These are phyloP conservation scores for Fraxinus angustifolia DNA, from an alignment of 305 asterid species.

Conservation along the genomic window DNA sequence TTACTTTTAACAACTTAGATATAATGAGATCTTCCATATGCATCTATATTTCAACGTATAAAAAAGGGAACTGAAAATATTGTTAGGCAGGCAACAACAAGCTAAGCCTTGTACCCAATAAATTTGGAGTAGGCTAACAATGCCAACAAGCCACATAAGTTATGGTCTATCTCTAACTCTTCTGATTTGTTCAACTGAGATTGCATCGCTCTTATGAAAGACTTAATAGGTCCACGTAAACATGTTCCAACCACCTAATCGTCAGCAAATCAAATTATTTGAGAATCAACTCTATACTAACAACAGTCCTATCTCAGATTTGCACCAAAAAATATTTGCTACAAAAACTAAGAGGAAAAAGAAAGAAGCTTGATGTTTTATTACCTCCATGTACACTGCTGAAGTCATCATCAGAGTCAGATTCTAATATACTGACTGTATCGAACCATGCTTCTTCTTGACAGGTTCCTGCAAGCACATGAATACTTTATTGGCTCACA, in stretches of 20 bases:
- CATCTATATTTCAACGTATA: background rate
- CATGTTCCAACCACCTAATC: background rate
- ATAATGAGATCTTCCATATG: background rate
- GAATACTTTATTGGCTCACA: background rate
- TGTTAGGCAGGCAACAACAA: background rate
- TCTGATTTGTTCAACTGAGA: background rate
- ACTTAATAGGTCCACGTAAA: background rate
- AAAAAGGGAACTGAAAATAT: background rate
- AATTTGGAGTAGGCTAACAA: background rate
- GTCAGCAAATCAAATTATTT: background rate
- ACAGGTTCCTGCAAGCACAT: slow-evolving; percentile 56
- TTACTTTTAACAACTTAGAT: background rate
- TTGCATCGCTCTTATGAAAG: background rate
- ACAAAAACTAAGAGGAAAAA: too few species aligned
- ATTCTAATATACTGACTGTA: slow-evolving; percentile 75
- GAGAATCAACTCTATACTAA: background rate
- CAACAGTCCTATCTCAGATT: background rate
- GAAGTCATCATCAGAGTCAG: slow-evolving; percentile 90
- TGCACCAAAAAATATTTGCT: background rate
- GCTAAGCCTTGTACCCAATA: background rate
- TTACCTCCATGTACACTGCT: slow-evolving; percentile 93
- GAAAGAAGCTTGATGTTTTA: slow-evolving; percentile 8
- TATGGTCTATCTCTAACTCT: background rate
- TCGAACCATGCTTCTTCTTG: slow-evolving; percentile 94
- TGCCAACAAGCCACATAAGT: background rate